Evolutionary conservation across 169 alveolate genomes (phyloP), one percentile per base, ranked within the genome.

Genomic region (Plasmodium fragile): DNA sequence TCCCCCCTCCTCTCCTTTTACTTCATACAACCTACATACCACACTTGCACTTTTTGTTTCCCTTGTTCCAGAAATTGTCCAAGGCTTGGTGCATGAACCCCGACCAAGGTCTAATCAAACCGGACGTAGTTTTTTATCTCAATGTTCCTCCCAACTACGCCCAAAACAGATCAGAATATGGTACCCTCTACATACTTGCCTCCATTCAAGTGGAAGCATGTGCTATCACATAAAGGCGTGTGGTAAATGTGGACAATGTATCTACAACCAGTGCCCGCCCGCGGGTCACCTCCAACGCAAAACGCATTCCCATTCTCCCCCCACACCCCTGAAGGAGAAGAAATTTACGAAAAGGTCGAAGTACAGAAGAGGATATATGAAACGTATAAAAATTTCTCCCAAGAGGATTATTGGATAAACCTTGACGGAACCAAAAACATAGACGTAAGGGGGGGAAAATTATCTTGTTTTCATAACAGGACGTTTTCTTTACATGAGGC

Each of bases 351-450:
- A 22, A 92, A 81, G 16, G 28, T 92, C 32, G 95, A 92, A 78
- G 81, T 70, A 18, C 95, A 92, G 73, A 78, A 81, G 82, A 59
- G 81, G 53, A 84, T 92, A 59, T 80, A 80, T 25, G 92, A 79
- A 77, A 52, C 84, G 7, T 92, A 92, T 41, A 32, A 75, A 36
- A 81, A 80, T 52, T 92, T 92, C 59, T 55, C 65, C 7, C 25
- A 78, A 11, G 92, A 92, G 55, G 81, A 83, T 69, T 92, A 81
- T 34, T 92, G 95, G 95, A 78, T 75, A 32, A 84, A 77, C 41
- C 72, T 92, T 16, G 95, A 92, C 43, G 95, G 87, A 71, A 95
- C 81, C 39, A 93, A 91, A 95, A 93, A 65, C 4, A 77, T 87
- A 6, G 73, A 87, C 45, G 93, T 87, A 87, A 87, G 16, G 34